A percentile compares a stretch with the other conserved stretches of the same genome.
Evolutionary conservation across 179 eudicot species (phyloP).

Genomic region (Nepenthes alata): DNA sequence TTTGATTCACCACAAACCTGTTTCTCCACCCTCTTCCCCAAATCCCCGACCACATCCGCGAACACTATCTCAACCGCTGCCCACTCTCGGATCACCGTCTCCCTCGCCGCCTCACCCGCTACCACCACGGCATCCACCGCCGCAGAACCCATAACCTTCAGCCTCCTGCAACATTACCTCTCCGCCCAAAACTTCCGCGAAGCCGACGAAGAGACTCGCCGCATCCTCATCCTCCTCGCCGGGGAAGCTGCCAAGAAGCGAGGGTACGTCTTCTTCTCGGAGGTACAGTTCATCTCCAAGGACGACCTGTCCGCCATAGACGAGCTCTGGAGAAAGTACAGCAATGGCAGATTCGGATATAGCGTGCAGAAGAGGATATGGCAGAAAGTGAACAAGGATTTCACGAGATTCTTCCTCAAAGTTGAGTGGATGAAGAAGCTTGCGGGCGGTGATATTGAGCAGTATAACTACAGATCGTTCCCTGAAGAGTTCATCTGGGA

Average conservation of each 20-base stretch:
- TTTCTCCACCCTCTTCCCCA: constrained; percentile 11
- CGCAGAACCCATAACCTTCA: constrained; percentile 25
- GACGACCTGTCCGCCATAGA: constrained; percentile 49
- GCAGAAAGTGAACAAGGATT: constrained; percentile 41
- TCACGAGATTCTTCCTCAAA: constrained; percentile 52
- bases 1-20: constrained; percentile 11
- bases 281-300: constrained; percentile 52
- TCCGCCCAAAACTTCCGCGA: constrained; percentile 41
- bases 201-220: constrained; percentile 90
- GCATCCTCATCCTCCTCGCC: constrained; percentile 68
- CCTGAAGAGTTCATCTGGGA: constrained; percentile 82
- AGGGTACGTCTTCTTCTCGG: constrained; percentile 92
- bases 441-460: constrained; percentile 56
- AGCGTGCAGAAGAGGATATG: constrained; percentile 67
- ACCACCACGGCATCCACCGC: constrained; percentile 17
- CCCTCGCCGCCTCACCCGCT: constrained; percentile 15
- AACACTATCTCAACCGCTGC: constrained; percentile 10
- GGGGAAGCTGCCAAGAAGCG: constrained; percentile 63
- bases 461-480: constrained; percentile 68
- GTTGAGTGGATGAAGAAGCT: constrained; percentile 95
- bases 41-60: constrained; percentile 17
- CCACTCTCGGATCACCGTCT: constrained; percentile 14
- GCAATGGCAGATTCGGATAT: constrained; percentile 49
- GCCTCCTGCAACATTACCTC: constrained; percentile 40
- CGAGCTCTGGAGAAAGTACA: constrained; percentile 46